A percentile compares a stretch with the other conserved stretches of the same genome.
Conservation (phyloP, 352 stramenopile species). For the Phytophthora kernoviae region DNA sequence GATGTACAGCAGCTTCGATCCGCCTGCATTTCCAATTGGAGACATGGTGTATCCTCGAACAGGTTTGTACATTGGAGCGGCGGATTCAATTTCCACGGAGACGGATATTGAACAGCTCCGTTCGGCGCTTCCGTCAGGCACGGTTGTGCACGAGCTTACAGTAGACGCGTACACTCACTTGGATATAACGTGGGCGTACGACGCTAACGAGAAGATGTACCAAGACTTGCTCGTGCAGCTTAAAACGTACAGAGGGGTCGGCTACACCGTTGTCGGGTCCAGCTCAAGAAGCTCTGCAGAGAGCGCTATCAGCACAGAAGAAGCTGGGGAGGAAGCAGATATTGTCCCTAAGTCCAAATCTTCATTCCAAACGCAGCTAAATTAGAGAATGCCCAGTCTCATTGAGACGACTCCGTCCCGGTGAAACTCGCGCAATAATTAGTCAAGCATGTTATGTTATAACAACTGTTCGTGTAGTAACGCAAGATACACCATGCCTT, state of each 20-base stretch:
- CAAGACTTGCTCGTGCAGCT: slow-evolving; percentile 48
- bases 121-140: slow-evolving; percentile 35
- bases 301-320: slow-evolving; percentile 19
- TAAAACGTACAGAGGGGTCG: slow-evolving; percentile 36
- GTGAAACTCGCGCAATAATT: too few relatives aligned
- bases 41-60: slow-evolving; percentile 23
- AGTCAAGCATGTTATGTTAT: too few relatives aligned
- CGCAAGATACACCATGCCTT: too few relatives aligned
- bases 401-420: not conserved
- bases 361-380: not conserved
- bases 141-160: slow-evolving; percentile 41
- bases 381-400: not conserved
- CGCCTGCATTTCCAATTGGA: slow-evolving; percentile 11
- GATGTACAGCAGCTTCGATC: slow-evolving; percentile 31
- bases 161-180: slow-evolving; percentile 53
- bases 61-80: too few relatives aligned
- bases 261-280: slow-evolving; percentile 37
- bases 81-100: slow-evolving; percentile 43
- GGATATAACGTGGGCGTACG: slow-evolving; percentile 56
- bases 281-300: slow-evolving; percentile 37
- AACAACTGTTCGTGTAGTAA: too few relatives aligned
- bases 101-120: slow-evolving; percentile 44
- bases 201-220: slow-evolving; percentile 48
- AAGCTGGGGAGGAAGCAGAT: slow-evolving; percentile 12
- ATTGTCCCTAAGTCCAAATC: not conserved